These are phyloP conservation scores for Globisporangium paroecandrum DNA, from an alignment of 352 stramenopile genomes.

Conservation along the genomic window DNA sequence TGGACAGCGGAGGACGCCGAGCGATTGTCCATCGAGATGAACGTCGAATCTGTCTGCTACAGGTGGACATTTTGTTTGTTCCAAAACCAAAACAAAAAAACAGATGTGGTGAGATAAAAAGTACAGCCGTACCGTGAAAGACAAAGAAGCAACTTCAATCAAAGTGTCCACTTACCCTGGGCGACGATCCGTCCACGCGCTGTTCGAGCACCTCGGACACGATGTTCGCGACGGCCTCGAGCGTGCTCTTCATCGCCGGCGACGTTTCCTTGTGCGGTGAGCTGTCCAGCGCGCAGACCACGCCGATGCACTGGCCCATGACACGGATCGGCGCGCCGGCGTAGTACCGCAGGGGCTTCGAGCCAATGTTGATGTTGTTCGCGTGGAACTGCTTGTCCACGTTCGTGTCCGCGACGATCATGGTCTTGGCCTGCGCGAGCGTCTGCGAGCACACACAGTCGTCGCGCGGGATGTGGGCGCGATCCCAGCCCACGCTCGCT, in stretches of 20 bases:
- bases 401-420: constrained; percentile 64
- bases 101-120: neutral
- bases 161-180: constrained; percentile 11
- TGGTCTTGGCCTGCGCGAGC: constrained; percentile 41
- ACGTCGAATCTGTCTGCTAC: constrained; percentile 15
- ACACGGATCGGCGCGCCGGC: constrained; percentile 58
- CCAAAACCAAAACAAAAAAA: neutral
- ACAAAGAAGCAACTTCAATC: neutral
- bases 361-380: constrained; percentile 38
- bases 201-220: constrained; percentile 82
- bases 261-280: constrained; percentile 45
- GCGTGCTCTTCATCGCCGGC: constrained; percentile 56
- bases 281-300: constrained; percentile 62
- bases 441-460: constrained; percentile 53
- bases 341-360: constrained; percentile 56
- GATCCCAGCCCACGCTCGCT: constrained; percentile 60
- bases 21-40: constrained; percentile 4
- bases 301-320: constrained; percentile 56
- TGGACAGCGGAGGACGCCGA: neutral
- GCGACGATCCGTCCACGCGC: constrained; percentile 30
- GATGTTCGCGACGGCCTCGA: constrained; percentile 76
- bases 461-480: constrained; percentile 48
- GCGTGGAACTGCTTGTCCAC: constrained; percentile 69
- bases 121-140: constrained; percentile 2
- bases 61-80: neutral